Percentiles rank a stretch among this genome's conserved stretches.
Evolutionary conservation across 192 early-diverging fungal species (phyloP).

Genomic region (Coemansia sp.): DNA sequence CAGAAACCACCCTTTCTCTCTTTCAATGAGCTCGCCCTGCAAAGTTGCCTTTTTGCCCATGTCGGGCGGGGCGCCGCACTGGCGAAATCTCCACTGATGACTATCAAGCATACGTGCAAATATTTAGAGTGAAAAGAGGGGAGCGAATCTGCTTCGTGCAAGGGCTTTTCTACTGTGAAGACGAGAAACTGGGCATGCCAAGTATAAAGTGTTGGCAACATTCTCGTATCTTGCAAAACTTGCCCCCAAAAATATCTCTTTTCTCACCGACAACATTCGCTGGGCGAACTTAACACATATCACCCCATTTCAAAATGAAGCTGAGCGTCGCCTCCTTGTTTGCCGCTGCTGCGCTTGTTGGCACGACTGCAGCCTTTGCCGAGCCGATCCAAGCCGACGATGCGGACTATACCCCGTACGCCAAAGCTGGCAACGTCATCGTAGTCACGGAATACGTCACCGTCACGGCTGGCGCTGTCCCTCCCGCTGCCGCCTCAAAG

Average conservation of each 20-base stretch:
- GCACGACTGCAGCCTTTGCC: not conserved
- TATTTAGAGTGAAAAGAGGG: not conserved
- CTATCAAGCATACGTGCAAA: conserved; percentile 4
- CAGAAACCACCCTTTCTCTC: too few species aligned
- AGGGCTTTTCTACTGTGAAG: too few species aligned
- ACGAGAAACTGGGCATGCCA: too few species aligned
- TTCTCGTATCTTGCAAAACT: too few species aligned
- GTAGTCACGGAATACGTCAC: not conserved
- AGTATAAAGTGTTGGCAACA: too few species aligned
- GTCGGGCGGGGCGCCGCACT: too few species aligned
- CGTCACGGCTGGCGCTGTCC: not conserved
- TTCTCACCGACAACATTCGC: not conserved
- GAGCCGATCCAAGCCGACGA: not conserved
- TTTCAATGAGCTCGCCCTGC: too few species aligned
- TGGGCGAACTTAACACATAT: not conserved
- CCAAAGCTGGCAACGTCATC: not conserved
- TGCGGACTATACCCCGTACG: not conserved
- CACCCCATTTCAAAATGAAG: conserved; percentile 20
- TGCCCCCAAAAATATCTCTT: too few species aligned
- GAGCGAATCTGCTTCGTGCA: too few species aligned
- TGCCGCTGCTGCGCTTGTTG: conserved; percentile 9
- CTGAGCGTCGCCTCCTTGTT: conserved; percentile 9
- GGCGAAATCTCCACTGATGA: too few species aligned
- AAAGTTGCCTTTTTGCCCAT: too few species aligned
- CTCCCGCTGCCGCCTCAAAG: not conserved